Conservation (phyloP, 2,329 filamentous ascomycete species). For the Hypoxylon sp. region DNA sequence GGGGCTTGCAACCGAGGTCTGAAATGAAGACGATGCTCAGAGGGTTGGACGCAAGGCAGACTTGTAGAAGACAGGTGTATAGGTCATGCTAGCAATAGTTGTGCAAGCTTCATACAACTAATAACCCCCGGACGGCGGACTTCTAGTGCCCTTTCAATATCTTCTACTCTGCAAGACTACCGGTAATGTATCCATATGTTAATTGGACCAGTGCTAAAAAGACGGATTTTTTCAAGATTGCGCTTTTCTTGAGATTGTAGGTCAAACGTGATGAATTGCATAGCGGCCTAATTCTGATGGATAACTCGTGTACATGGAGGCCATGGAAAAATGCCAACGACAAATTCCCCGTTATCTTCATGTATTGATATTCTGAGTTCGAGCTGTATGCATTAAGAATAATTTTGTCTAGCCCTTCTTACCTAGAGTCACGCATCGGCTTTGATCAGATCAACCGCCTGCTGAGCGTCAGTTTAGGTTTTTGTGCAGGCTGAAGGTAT, state of each 20-base stretch:
- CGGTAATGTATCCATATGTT: too few species aligned
- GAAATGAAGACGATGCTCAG: neutral
- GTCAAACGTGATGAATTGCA: neutral
- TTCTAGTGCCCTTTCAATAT: neutral
- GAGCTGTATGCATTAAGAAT: neutral
- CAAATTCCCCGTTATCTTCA: neutral
- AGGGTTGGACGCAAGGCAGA: neutral
- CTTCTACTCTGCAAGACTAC: too few species aligned
- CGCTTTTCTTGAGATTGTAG: neutral
- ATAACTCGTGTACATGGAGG: neutral
- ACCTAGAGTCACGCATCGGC: constrained; percentile 16
- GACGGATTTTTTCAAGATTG: too few species aligned
- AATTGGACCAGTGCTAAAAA: too few species aligned
- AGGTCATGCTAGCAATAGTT: neutral
- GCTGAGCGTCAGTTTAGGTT: constrained; percentile 19
- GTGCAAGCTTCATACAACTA: neutral
- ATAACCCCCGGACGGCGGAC: too few species aligned
- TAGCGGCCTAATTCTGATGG: neutral
- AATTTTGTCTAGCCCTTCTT: too few species aligned
- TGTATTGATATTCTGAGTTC: neutral
- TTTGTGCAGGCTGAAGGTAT: neutral
- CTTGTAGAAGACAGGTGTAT: neutral
- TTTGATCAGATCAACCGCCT: constrained; percentile 45
- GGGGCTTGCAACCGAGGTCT: neutral
- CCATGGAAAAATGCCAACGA: neutral